Base-by-base conservation (phyloP, 1,284 basidiomycete species). In the Sphaerobolus stellatus region DNA sequence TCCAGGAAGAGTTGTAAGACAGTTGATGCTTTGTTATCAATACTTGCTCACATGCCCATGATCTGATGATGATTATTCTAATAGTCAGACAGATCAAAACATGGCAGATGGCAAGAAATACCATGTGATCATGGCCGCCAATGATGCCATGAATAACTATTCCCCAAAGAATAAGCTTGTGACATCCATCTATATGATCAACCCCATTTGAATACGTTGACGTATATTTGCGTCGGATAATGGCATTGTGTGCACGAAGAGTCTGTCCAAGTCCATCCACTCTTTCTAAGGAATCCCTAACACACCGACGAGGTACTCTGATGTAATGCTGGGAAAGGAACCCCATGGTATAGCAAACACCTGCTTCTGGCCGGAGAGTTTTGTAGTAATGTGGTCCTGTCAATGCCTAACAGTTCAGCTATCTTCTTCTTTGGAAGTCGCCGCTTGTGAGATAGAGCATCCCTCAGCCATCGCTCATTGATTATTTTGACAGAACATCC, bases 91-190 rank as follows among this genome's bases (percentile, higher is more conserved):
- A n/a, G n/a, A n/a, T n/a, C n/a, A n/a, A n/a, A n/a, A n/a, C n/a
- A n/a, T n/a, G n/a, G n/a, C n/a, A n/a, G n/a, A n/a, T n/a, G n/a
- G 16, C 27, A 22, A 22, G 9, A 66, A 63, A 20, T 52, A 79
- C 73, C 24, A 60, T 71, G 1, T 68, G 36, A 51, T 31, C 0
- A n/a, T n/a, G n/a, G n/a, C n/a, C n/a, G n/a, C n/a, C n/a, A n/a
- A n/a, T n/a, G n/a, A n/a, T n/a, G n/a, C 75, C 77, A 65, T 82
- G 79, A 16, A 82, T 73, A 0, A 81, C 74, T 46, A 81, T 70
- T 0, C 77, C 76, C 76, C 75, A 82, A 0, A 36, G 34, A 13
- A 82, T 81, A 0, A 80, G 62, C 56, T 80, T 79, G 54, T 80
- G 78, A 54, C 80, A 76, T 0, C 78, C 75, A 62, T 80, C 75